Evolutionary conservation across 768 basidiomycete genomes (phyloP).

Genomic region (Dacryopinax spathularia): DNA sequence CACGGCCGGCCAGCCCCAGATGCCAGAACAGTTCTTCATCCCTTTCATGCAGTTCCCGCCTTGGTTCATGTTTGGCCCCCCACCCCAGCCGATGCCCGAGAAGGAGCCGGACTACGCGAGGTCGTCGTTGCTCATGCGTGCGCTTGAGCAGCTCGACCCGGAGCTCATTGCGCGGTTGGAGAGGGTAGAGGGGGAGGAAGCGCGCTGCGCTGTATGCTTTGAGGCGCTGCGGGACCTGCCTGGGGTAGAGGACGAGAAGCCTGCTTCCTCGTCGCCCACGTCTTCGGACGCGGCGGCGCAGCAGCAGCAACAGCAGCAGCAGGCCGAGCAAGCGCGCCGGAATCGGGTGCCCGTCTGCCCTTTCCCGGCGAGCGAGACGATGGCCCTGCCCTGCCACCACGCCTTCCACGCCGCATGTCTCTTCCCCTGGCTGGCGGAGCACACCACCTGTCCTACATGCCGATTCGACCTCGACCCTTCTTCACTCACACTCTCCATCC

Average conservation of each 20-base stretch:
- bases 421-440: slow-evolving; percentile 7
- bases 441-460: neutral
- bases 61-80: neutral
- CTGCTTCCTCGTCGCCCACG: neutral
- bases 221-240: neutral
- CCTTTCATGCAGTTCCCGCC: neutral
- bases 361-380: neutral
- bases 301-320: neutral
- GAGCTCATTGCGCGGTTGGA: neutral
- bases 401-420: slow-evolving; percentile 11
- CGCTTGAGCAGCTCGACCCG: slow-evolving; percentile 1
- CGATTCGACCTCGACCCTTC: neutral
- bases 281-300: neutral
- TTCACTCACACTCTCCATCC: neutral
- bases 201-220: neutral
- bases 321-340: neutral
- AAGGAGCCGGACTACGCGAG: neutral
- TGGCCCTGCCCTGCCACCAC: slow-evolving; percentile 10
- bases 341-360: neutral
- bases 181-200: neutral
- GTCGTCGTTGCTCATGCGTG: slow-evolving; percentile 2
- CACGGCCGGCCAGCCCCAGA: neutral
- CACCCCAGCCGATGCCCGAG: neutral
- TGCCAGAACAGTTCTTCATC: neutral
- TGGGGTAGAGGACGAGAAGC: neutral